A percentile compares a stretch with the other conserved stretches of the same genome.
Conservation (phyloP, 106 monocot genomes). For the Dendrobium nobile region DNA sequence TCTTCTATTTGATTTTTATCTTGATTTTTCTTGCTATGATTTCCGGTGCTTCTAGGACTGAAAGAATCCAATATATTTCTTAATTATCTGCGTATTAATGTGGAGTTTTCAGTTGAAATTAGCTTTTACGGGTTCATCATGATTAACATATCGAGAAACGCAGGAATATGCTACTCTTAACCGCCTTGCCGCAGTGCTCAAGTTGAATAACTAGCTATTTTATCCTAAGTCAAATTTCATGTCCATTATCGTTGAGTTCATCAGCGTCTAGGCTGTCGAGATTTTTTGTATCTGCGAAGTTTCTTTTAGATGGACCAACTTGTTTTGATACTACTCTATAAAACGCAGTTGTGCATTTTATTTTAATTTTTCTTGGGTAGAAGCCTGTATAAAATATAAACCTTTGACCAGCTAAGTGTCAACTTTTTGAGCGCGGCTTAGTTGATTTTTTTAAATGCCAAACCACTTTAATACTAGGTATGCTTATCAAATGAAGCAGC, state of each 20-base stretch:
- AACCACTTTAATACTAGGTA: not conserved
- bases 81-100: too few relatives aligned
- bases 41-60: not conserved
- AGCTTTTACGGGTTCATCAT: too few relatives aligned
- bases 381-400: not conserved
- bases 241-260: not conserved
- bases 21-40: not conserved
- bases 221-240: not conserved
- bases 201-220: not conserved
- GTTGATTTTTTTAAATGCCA: not conserved
- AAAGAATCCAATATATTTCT: not conserved
- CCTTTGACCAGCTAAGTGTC: not conserved
- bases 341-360: not conserved
- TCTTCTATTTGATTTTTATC: not conserved
- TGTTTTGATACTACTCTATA: not conserved
- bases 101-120: not conserved
- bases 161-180: too few relatives aligned
- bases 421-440: too few relatives aligned
- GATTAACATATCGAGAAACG: too few relatives aligned
- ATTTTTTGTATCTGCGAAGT: not conserved
- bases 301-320: not conserved
- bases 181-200: too few relatives aligned
- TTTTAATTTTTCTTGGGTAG: too few relatives aligned
- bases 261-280: not conserved
- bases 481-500: not conserved